These are phyloP conservation scores for Alternaria consortialis DNA, from an alignment of 2,329 filamentous ascomycete genomes.

Conservation along the genomic window DNA sequence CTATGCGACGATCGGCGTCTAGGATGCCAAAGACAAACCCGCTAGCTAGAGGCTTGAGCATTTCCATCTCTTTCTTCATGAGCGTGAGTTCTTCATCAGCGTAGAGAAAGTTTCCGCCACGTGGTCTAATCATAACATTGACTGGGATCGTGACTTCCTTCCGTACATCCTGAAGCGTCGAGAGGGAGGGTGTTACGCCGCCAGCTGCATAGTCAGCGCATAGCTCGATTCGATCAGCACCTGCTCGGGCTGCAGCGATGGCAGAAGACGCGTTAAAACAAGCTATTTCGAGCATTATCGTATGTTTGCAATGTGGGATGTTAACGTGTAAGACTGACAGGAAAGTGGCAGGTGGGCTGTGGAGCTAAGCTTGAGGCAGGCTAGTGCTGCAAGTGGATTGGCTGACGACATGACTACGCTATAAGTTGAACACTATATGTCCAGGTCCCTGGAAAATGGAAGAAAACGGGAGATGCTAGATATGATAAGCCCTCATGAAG, in stretches of 20 bases:
- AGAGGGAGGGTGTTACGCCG: conserved; percentile 53
- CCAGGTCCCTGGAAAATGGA: background rate
- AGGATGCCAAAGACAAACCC: conserved; percentile 65
- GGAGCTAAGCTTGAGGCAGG: background rate
- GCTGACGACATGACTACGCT: conserved; percentile 6
- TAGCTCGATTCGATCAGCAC: conserved; percentile 63
- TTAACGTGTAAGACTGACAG: background rate
- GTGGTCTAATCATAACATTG: conserved; percentile 64
- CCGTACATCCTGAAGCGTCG: conserved; percentile 38
- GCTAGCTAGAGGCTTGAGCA: conserved; percentile 50
- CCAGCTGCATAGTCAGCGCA: conserved; percentile 54
- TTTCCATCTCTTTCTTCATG: conserved; percentile 56
- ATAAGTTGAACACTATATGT: background rate
- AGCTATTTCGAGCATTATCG: conserved; percentile 58
- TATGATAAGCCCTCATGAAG: too few species aligned
- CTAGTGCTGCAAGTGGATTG: conserved; percentile 1
- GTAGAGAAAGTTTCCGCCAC: conserved; percentile 58
- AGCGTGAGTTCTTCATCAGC: conserved; percentile 49
- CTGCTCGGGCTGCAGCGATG: conserved; percentile 51
- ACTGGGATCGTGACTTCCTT: conserved; percentile 52
- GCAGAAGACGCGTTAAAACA: conserved; percentile 59
- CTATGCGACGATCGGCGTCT: conserved; percentile 44
- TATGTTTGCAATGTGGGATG: background rate
- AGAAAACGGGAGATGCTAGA: background rate
- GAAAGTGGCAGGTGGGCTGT: background rate